Percentiles rank a stretch among this genome's conserved stretches.
phyloP scores from a whole-genome alignment of 1,284 basidiomycete genomes.

The Trametes sp. region DNA sequence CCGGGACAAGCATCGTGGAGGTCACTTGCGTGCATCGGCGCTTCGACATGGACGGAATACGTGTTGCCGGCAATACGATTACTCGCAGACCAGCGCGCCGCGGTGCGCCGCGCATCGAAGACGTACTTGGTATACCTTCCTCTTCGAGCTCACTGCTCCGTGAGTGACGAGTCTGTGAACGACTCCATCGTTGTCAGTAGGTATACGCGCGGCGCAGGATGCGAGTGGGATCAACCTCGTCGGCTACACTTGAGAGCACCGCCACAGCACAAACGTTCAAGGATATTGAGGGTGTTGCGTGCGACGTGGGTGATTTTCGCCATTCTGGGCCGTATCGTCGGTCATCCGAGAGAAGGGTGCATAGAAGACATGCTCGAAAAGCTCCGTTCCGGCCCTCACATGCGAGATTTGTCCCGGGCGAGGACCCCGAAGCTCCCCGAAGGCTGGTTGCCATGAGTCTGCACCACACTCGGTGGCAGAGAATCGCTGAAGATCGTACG shows the following conservation, averaged over 20 bases:
- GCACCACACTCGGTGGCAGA: conserved; percentile 24
- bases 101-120: neutral
- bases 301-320: conserved; percentile 11
- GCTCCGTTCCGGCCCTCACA: neutral
- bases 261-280: conserved; percentile 13
- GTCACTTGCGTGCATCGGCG: conserved; percentile 30
- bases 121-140: neutral
- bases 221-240: conserved; percentile 8
- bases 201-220: neutral
- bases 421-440: neutral
- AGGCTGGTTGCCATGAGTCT: neutral
- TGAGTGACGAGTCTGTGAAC: neutral
- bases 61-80: conserved; percentile 17
- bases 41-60: conserved; percentile 28
- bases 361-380: neutral
- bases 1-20: conserved; percentile 22
- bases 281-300: neutral
- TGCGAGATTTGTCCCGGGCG: neutral
- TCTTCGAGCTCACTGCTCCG: neutral
- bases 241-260: conserved; percentile 14
- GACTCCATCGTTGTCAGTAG: neutral
- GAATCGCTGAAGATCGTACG: conserved; percentile 27
- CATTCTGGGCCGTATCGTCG: conserved; percentile 8
- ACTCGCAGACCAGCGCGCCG: conserved; percentile 3
- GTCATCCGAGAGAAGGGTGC: conserved; percentile 5